phyloP scores from a whole-genome alignment of 768 basidiomycete species.

The Kondoa malvinella region DNA sequence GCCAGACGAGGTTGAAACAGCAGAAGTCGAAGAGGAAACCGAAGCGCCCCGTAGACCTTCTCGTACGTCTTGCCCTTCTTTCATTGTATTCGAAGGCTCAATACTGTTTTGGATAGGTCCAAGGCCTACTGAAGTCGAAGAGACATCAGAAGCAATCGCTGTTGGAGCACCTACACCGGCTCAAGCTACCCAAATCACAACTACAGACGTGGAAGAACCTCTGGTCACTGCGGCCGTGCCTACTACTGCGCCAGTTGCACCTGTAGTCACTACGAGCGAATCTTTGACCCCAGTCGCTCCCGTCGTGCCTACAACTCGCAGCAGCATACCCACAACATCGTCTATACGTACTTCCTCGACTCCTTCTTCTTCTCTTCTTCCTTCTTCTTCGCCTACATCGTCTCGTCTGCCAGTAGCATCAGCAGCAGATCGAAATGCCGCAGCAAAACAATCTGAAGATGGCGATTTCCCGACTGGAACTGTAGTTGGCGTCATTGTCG shows the following conservation, averaged over 20 bases:
- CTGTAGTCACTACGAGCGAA: conserved; percentile 28
- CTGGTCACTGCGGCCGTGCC: no score
- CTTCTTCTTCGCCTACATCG: background rate
- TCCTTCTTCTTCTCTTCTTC: background rate
- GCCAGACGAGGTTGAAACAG: background rate
- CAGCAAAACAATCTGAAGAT: conserved; percentile 35
- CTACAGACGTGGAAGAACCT: no score
- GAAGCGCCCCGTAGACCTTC: background rate
- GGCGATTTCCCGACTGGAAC: background rate
- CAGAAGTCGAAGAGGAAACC: background rate
- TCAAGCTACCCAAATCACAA: background rate
- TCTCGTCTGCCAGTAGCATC: background rate
- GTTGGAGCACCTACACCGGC: background rate
- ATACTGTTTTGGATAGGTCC: no score
- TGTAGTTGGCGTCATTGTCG: conserved; percentile 3
- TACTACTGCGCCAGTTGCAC: background rate
- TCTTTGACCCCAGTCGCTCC: background rate
- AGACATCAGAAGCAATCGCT: no score
- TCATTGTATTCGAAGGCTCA: no score
- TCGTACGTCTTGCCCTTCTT: no score
- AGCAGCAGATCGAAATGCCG: conserved; percentile 31
- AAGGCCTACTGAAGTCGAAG: no score
- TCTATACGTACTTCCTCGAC: no score
- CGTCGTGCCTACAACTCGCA: background rate
- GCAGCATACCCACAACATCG: no score